phyloP scores from a whole-genome alignment of 208 protist species.

The Crithidia bombi region DNA sequence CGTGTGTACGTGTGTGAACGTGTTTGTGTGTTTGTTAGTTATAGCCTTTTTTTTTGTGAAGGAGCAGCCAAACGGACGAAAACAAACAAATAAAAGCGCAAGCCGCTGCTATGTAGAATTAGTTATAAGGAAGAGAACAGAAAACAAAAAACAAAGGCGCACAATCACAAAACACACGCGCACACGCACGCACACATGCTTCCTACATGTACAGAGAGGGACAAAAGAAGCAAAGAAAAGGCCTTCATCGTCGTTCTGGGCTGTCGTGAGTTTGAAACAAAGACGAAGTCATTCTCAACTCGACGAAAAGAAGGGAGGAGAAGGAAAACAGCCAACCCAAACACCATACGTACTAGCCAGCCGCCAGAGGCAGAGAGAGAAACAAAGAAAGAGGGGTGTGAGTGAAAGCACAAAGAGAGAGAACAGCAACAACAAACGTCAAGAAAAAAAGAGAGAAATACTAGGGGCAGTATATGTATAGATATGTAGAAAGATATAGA shows the following conservation, averaged over 20 bases:
- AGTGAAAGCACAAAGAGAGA: not conserved
- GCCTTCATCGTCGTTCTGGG: too few species aligned
- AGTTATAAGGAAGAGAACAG: not conserved
- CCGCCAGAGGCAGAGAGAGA: too few species aligned
- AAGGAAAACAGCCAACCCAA: too few species aligned
- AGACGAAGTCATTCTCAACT: too few species aligned
- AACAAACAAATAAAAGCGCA: not conserved
- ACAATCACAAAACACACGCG: not conserved
- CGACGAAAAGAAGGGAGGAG: too few species aligned
- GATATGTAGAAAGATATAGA: too few species aligned
- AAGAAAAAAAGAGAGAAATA: not conserved
- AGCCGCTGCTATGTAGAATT: not conserved
- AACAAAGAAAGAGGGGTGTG: not conserved
- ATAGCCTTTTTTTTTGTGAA: not conserved
- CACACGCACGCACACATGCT: not conserved
- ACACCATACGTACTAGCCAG: too few species aligned
- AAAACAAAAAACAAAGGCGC: not conserved
- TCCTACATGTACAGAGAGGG: not conserved
- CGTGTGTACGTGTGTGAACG: not conserved
- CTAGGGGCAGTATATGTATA: too few species aligned
- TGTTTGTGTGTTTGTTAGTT: conserved; percentile 4
- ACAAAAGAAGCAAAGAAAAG: too few species aligned
- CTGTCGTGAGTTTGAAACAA: too few species aligned
- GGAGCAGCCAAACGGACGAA: not conserved
- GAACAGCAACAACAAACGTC: not conserved